Percentiles rank a stretch among this genome's conserved stretches.
These are phyloP conservation scores for Talaromyces pinophilus DNA, from an alignment of 2,329 filamentous ascomycete species.

Conservation along the genomic window DNA sequence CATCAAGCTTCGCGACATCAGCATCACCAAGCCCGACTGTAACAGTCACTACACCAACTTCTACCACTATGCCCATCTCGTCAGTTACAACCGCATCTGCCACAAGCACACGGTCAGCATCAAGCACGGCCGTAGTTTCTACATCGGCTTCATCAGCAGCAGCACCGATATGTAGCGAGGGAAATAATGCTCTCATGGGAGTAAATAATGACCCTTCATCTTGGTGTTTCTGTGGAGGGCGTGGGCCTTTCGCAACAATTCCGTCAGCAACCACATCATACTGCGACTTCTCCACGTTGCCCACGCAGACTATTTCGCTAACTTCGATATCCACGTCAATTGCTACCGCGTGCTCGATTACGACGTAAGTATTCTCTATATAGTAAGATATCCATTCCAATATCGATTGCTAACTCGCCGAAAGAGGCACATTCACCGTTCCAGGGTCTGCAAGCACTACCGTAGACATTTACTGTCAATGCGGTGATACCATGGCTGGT, in stretches of 20 bases:
- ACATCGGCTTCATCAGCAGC: not conserved
- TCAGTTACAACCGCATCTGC: not conserved
- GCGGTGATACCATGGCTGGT: not conserved
- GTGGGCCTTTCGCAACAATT: constrained; percentile 8
- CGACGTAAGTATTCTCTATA: not conserved
- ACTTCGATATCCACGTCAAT: constrained; percentile 15
- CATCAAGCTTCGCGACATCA: not conserved
- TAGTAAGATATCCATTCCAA: not conserved
- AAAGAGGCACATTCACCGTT: not conserved
- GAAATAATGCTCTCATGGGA: constrained; percentile 12
- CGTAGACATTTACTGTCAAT: constrained; percentile 11
- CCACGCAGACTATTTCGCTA: constrained; percentile 10
- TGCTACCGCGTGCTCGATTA: not conserved
- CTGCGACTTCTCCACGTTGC: constrained; percentile 7
- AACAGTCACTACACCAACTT: not conserved
- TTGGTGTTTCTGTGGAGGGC: constrained; percentile 18
- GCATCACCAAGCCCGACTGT: not conserved
- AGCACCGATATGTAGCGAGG: constrained; percentile 7
- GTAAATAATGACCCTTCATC: constrained; percentile 13
- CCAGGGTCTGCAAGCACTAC: constrained; percentile 5
- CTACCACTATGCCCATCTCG: not conserved
- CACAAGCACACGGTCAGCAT: not conserved
- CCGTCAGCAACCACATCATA: constrained; percentile 4
- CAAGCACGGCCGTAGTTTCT: not conserved
- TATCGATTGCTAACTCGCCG: not conserved